Evolutionary conservation across 2,329 filamentous ascomycete genomes (phyloP).

Genomic region (Fusarium sp.): DNA sequence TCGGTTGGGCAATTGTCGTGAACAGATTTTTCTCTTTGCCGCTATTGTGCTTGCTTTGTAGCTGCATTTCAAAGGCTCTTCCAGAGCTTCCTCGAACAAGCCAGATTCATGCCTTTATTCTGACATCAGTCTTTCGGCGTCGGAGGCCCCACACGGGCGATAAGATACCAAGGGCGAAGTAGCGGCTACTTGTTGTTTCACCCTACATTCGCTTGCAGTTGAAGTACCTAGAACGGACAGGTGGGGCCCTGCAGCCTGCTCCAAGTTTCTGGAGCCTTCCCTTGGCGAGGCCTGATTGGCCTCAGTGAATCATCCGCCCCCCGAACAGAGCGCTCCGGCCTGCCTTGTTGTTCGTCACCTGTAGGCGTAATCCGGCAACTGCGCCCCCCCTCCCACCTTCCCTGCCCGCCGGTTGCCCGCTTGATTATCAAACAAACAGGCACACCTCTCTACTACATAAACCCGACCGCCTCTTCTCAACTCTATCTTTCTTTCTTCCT

Average conservation of each 20-base stretch:
- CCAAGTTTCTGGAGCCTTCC: conserved; percentile 56
- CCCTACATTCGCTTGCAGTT: background rate
- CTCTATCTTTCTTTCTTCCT: conserved; percentile 19
- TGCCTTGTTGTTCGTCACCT: conserved; percentile 36
- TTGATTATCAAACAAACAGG: conserved; percentile 40
- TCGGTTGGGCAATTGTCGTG: background rate
- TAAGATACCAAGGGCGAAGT: conserved; percentile 24
- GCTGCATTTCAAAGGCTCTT: conserved; percentile 10
- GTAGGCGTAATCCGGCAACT: conserved; percentile 44
- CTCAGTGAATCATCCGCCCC: conserved; percentile 53
- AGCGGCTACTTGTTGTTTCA: conserved; percentile 30
- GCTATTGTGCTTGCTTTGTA: background rate
- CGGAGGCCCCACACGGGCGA: background rate
- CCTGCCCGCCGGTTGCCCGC: conserved; percentile 44
- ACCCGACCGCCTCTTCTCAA: conserved; percentile 41
- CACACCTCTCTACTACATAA: conserved; percentile 47
- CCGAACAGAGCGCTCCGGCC: conserved; percentile 36
- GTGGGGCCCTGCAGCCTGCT: conserved; percentile 39
- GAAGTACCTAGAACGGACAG: conserved; percentile 40
- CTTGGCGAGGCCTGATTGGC: conserved; percentile 44
- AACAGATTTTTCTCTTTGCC: background rate
- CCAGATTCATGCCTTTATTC: conserved; percentile 15
- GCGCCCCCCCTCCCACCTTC: conserved; percentile 45
- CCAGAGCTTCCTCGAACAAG: conserved; percentile 27
- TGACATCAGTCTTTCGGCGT: conserved; percentile 29